A percentile compares a stretch with the other conserved stretches of the same genome.
phyloP scores from a whole-genome alignment of 208 protist species.

The Vickermania spadyakhi region DNA sequence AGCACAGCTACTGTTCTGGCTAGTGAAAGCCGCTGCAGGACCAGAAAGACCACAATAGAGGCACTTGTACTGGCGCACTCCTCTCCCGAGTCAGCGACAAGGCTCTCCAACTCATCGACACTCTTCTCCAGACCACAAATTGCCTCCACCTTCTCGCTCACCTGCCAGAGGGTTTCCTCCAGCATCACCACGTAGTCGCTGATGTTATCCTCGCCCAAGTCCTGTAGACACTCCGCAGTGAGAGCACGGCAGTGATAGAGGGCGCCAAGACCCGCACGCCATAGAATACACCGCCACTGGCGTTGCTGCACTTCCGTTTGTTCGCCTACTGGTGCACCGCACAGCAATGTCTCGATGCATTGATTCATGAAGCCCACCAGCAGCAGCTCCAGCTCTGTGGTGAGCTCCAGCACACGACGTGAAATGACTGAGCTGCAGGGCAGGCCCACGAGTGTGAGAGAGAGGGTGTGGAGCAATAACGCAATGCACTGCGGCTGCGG shows the following conservation, averaged over 20 bases:
- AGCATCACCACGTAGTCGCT: constrained; percentile 67
- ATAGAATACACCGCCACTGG: constrained; percentile 16
- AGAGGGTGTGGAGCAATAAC: constrained; percentile 52
- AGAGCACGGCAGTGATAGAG: constrained; percentile 58
- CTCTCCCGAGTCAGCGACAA: background rate
- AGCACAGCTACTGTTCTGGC: constrained; percentile 32
- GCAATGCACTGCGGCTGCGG: constrained; percentile 23
- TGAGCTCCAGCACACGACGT: constrained; percentile 50
- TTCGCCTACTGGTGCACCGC: background rate
- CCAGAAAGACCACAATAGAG: constrained; percentile 19
- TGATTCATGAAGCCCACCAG: constrained; percentile 34
- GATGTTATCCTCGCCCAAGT: constrained; percentile 63
- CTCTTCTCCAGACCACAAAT: constrained; percentile 21
- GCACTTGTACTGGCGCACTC: constrained; percentile 10
- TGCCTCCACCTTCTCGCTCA: constrained; percentile 30
- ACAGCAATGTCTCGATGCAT: background rate
- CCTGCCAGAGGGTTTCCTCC: constrained; percentile 75
- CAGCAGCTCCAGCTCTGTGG: constrained; percentile 68
- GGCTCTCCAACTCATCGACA: constrained; percentile 10
- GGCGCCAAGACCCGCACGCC: constrained; percentile 29
- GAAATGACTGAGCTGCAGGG: constrained; percentile 54
- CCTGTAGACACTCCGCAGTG: constrained; percentile 45
- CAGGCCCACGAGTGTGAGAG: constrained; percentile 53
- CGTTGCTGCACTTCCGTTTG: constrained; percentile 1
- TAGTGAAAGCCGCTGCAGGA: constrained; percentile 34